Percentiles rank a stretch among this genome's conserved stretches.
Conservation (phyloP, 495 filamentous ascomycete species). For the Neurospora sp. region DNA sequence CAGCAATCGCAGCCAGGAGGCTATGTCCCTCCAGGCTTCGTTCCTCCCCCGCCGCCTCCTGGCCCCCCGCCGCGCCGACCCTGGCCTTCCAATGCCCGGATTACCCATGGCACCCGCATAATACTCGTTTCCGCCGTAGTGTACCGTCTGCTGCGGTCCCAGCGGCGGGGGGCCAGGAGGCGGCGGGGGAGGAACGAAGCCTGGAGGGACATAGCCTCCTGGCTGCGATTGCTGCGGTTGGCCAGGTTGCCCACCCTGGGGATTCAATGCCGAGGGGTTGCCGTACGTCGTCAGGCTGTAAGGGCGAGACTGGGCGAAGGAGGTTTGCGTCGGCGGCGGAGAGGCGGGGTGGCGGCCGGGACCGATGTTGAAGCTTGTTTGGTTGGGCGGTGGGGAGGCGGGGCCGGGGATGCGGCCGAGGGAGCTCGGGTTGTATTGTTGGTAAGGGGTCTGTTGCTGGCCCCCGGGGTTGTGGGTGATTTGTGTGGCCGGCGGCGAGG, state of each 20-base stretch:
- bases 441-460: conserved; percentile 26
- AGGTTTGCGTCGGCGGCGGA: conserved; percentile 43
- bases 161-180: conserved; percentile 72
- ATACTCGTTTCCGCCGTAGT: conserved; percentile 29
- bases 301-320: conserved; percentile 24
- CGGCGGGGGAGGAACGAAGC: conserved; percentile 86
- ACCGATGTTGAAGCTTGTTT: conserved; percentile 35
- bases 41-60: too few species aligned
- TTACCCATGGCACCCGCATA: conserved; percentile 16
- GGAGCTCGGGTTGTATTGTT: conserved; percentile 37
- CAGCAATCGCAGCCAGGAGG: too few species aligned
- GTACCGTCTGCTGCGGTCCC: conserved; percentile 57
- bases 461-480: conserved; percentile 19
- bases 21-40: too few species aligned
- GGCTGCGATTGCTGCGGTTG: conserved; percentile 21
- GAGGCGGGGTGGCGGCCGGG: conserved; percentile 35
- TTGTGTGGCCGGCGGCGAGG: conserved; percentile 40
- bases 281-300: conserved; percentile 33
- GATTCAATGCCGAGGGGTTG: conserved; percentile 26
- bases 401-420: conserved; percentile 40
- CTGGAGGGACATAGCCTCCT: conserved; percentile 50
- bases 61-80: conserved; percentile 19
- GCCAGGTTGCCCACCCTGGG: conserved; percentile 7
- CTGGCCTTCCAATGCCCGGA: conserved; percentile 5
- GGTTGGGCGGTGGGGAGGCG: conserved; percentile 37